Percentiles rank a stretch among this genome's conserved stretches.
Conservation (phyloP, 2,329 filamentous ascomycete genomes). For the Exserohilum rostratum region DNA sequence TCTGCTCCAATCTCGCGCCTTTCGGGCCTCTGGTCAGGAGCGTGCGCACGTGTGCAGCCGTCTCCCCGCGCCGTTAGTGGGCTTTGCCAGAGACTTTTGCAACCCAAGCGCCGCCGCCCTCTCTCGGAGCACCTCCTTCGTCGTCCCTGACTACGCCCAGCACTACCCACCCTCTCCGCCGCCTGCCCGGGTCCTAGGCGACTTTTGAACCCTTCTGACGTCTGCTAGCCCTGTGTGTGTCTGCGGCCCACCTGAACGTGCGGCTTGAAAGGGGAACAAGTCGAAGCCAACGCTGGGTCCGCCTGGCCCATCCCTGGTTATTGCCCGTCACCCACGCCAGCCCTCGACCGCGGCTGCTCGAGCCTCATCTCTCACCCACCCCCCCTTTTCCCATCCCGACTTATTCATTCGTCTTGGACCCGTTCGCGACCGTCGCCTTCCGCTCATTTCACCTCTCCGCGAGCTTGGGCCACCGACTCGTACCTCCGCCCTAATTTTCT, state of each 20-base stretch:
- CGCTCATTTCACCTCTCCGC: constrained; percentile 24
- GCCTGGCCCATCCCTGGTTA: constrained; percentile 21
- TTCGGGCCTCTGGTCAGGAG: constrained; percentile 1
- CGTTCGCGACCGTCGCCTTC: constrained; percentile 15
- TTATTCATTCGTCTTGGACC: constrained; percentile 2
- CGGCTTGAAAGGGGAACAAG: constrained; percentile 35
- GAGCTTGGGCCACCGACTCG: constrained; percentile 20
- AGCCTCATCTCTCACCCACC: constrained; percentile 12
- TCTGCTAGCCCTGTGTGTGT: constrained; percentile 13
- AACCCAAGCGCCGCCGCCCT: constrained; percentile 8
- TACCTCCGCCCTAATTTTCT: constrained; percentile 36
- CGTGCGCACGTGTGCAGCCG: constrained; percentile 15
- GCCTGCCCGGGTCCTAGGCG: constrained; percentile 5
- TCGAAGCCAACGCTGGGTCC: constrained; percentile 7
- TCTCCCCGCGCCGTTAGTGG: constrained; percentile 19
- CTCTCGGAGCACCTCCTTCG: constrained; percentile 2
- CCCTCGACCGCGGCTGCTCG: constrained; percentile 28
- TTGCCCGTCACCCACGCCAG: constrained; percentile 26
- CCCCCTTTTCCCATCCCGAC: constrained; percentile 21
- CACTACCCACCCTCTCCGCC: constrained; percentile 2
- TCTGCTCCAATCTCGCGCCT: neutral
- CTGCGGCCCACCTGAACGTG: constrained; percentile 28
- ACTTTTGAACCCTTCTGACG: constrained; percentile 13
- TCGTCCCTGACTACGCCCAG: constrained; percentile 1
- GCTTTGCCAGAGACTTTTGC: constrained; percentile 9